Conservation (phyloP, 345 rosid species). For the Salix brachista region DNA sequence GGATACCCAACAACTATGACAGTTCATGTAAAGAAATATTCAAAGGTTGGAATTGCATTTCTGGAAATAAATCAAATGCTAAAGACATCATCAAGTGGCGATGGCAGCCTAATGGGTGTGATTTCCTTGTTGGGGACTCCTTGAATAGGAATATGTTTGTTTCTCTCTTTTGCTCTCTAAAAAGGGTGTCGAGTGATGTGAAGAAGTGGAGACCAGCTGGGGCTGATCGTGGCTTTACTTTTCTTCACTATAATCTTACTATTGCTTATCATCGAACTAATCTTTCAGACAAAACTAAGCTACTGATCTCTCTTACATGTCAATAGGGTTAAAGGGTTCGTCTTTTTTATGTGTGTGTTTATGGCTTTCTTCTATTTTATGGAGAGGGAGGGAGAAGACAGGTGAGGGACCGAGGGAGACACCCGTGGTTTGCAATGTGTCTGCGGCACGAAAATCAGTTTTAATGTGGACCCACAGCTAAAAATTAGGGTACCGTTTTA, state of each 20-base stretch:
- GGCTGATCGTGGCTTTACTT: conserved; percentile 93
- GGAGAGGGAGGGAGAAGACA: too few species aligned
- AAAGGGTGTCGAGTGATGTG: conserved; percentile 47
- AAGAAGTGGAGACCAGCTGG: conserved; percentile 94
- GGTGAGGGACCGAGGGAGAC: too few species aligned
- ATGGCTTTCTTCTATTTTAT: neutral
- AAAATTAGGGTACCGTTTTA: neutral
- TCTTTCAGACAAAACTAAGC: neutral
- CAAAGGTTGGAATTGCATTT: too few species aligned
- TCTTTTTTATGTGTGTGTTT: neutral
- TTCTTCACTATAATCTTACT: conserved; percentile 69
- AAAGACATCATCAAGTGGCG: conserved; percentile 67
- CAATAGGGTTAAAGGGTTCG: conserved; percentile 12
- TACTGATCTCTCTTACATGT: neutral
- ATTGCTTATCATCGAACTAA: conserved; percentile 55
- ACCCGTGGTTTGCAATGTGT: too few species aligned
- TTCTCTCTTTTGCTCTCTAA: conserved; percentile 74
- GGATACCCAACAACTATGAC: too few species aligned
- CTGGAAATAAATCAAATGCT: too few species aligned
- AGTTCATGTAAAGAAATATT: too few species aligned
- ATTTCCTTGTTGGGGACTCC: conserved; percentile 85
- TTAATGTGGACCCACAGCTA: too few species aligned
- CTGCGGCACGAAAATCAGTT: too few species aligned
- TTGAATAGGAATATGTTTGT: conserved; percentile 95
- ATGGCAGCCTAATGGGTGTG: conserved; percentile 70